Evolutionary conservation across 495 filamentous ascomycete genomes (phyloP).

Genomic region (Delitschia confertaspora): DNA sequence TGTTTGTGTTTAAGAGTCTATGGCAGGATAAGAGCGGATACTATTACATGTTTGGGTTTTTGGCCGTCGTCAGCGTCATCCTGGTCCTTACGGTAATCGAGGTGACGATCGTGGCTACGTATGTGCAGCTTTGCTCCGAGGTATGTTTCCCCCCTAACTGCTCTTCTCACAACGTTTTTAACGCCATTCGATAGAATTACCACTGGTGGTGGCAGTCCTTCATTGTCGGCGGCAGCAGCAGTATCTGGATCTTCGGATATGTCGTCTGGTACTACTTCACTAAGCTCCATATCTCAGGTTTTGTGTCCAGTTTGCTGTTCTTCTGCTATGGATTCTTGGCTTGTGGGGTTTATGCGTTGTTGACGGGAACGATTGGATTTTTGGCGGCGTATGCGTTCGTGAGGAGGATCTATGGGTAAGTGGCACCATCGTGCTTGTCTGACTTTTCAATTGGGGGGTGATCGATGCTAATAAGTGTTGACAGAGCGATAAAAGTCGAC

Average conservation of each 20-base stretch:
- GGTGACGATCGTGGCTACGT: slow-evolving; percentile 83
- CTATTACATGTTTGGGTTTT: slow-evolving; percentile 91
- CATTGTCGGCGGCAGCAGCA: slow-evolving; percentile 67
- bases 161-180: not conserved
- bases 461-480: too few species aligned
- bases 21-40: slow-evolving; percentile 93
- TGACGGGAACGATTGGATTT: slow-evolving; percentile 84
- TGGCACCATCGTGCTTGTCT: too few species aligned
- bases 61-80: slow-evolving; percentile 66
- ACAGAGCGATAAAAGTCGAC: too few species aligned
- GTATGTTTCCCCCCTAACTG: slow-evolving; percentile 32
- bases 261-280: slow-evolving; percentile 80
- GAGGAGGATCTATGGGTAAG: slow-evolving; percentile 66
- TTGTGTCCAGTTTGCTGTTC: slow-evolving; percentile 73
- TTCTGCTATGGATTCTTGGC: slow-evolving; percentile 78
- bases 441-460: too few species aligned
- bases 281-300: slow-evolving; percentile 74
- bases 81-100: slow-evolving; percentile 73
- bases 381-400: slow-evolving; percentile 84
- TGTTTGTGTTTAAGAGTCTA: slow-evolving; percentile 84
- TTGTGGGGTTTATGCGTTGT: slow-evolving; percentile 72
- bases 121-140: slow-evolving; percentile 75
- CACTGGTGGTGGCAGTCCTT: slow-evolving; percentile 97
- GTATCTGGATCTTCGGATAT: slow-evolving; percentile 80
- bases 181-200: slow-evolving; percentile 58